Conservation (phyloP, 2,329 filamentous ascomycete genomes). For the Beauveria varroae region DNA sequence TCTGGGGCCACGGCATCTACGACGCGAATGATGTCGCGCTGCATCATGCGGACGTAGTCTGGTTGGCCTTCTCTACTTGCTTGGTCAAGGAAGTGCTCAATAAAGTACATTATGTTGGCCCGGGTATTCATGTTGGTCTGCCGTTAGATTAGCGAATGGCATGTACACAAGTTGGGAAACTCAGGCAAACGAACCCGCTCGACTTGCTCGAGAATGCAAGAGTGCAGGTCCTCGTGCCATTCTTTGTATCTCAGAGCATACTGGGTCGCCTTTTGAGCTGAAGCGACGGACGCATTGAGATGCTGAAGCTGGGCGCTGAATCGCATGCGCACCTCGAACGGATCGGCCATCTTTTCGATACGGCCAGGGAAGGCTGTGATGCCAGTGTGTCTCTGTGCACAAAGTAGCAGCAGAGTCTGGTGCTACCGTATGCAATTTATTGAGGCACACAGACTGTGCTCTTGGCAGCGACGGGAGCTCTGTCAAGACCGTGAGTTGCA, state of each 20-base stretch:
- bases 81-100: constrained; percentile 88
- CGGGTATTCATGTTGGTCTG: constrained; percentile 93
- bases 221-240: constrained; percentile 95
- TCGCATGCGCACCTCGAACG: constrained; percentile 96
- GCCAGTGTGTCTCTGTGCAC: not conserved
- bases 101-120: constrained; percentile 99
- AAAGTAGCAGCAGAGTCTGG: not conserved
- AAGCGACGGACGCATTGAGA: constrained; percentile 82
- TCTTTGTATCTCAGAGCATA: constrained; percentile 93
- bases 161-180: not conserved
- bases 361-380: not conserved
- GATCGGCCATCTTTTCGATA: constrained; percentile 54
- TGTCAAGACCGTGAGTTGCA: not conserved
- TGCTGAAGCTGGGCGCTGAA: constrained; percentile 87
- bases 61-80: constrained; percentile 67
- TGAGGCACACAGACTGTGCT: not conserved
- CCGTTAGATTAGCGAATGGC: not conserved
- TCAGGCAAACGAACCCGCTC: constrained; percentile 55
- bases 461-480: not conserved
- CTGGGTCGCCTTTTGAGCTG: constrained; percentile 84
- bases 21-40: constrained; percentile 83
- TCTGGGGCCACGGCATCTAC: constrained; percentile 88
- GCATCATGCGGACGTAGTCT: constrained; percentile 89
- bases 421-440: not conserved
- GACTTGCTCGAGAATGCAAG: constrained; percentile 92